Percentiles rank a stretch among this genome's conserved stretches.
Evolutionary conservation across 441 rosid genomes (phyloP).

Genomic region (Manihot esculenta): DNA sequence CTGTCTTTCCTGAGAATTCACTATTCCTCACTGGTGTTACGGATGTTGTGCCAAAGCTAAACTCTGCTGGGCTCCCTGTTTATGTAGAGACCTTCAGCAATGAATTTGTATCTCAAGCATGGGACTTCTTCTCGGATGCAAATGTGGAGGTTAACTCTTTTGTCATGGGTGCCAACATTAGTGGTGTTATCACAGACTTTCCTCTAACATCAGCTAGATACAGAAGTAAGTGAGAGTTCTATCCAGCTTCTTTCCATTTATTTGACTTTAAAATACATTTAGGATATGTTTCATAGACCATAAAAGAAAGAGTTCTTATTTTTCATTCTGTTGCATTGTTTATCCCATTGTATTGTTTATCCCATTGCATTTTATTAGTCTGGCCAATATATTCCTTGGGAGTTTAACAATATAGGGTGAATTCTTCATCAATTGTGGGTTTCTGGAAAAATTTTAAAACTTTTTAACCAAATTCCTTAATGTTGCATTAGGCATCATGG

Average conservation of each 20-base stretch:
- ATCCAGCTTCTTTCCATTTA: neutral
- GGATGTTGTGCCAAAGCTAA: slow-evolving; percentile 45
- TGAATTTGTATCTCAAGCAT: slow-evolving; percentile 77
- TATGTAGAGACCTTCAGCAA: slow-evolving; percentile 62
- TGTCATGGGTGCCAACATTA: slow-evolving; percentile 29
- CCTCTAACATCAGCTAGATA: slow-evolving; percentile 68
- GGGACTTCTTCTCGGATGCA: slow-evolving; percentile 73
- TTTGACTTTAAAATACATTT: neutral
- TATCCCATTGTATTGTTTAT: neutral
- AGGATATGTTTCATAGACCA: neutral
- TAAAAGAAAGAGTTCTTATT: neutral
- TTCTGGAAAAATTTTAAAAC: neutral
- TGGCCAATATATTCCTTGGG: neutral
- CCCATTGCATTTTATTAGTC: neutral
- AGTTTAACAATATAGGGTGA: neutral
- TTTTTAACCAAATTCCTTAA: neutral
- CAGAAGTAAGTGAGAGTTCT: slow-evolving; percentile 48
- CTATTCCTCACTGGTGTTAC: slow-evolving; percentile 38
- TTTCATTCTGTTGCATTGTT: neutral
- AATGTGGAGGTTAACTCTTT: slow-evolving; percentile 62
- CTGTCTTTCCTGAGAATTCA: slow-evolving; percentile 38
- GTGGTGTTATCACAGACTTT: slow-evolving; percentile 69
- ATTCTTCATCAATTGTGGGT: neutral
- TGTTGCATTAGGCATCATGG: neutral
- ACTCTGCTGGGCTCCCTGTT: slow-evolving; percentile 44